Evolutionary conservation across 2,329 filamentous ascomycete genomes (phyloP), one percentile per base, ranked within the genome.

Genomic region (Myriosclerotinia scirpicola): DNA sequence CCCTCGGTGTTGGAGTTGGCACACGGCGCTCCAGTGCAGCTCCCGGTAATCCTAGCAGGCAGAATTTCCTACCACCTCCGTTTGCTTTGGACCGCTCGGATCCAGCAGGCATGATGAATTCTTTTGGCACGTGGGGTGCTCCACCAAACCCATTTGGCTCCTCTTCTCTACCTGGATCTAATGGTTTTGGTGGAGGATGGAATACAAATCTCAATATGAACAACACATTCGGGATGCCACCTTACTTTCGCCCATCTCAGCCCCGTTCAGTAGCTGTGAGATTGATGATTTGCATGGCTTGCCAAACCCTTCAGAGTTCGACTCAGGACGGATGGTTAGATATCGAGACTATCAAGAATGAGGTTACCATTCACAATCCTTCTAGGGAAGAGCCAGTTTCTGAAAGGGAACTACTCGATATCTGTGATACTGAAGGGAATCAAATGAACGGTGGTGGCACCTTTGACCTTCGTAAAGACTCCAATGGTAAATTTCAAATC

Each of bases 341-440:
- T 67, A 83, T 96, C 30, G 81, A 85, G 36, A 79, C 82, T 26
- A 83, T 91, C 58, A 81, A 93, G 71, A 84, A 89, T 12, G 83
- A 85, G 65, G 82, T 91, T 40, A 87, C 88, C 64, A 80, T 80
- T 44, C 79, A 84, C n/a, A 82, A 82, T 64, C 85, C 89, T 67
- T 78, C 82, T 36, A 76, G 80, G 36, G 73, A 77, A 20, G 77
- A 78, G 8, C 73, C 77, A 3, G 73, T 86, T 81, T 77, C 82
- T 70, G 77, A 87, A 81, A 74, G 83, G 36, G 93, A 97, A 73
- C 83, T 98, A 72, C 83, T 94, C 50, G 87, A 91, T 67, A 90
- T 71, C 67, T 95, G 91, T 77, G 94, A 98, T 73, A 97, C 94
- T 0, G 92, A 97, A 76, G 95, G 95, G 67, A 96, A 90, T 73